Evolutionary conservation across 2,329 filamentous ascomycete genomes (phyloP), one percentile per base, ranked within the genome.

Genomic region (Neonectria faginata): DNA sequence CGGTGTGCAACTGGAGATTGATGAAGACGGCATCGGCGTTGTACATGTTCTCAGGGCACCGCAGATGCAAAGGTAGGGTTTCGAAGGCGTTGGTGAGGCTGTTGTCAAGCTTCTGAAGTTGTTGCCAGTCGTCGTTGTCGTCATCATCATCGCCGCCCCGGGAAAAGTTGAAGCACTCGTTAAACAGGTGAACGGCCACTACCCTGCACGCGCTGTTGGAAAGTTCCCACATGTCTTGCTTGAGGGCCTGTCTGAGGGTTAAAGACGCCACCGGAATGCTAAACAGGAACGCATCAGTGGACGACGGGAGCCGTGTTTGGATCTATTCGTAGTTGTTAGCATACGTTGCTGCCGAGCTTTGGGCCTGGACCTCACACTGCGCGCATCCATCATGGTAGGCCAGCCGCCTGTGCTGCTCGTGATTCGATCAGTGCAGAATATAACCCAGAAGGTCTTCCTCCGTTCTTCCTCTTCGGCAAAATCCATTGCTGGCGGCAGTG

Each of bases 381-480:
- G 66, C 62, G 56, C 87, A 66, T 96, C 91, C 51, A 97, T 88
- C 22, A 88, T 82, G 80, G 92, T 90, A 0, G 93, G 93, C 93
- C 93, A 97, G 1, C 93, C 93, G 6, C 92, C 95, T n/a, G 92
- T 93, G 45, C 94, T 91, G 71, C 91, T 93, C 3, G 91, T 89
- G 78, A 94, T 94, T 44, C 91, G 86, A 75, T 97, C 93, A 42
- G 91, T 84, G 68, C 89, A 91, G 70, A 94, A 97, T 1, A 88
- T 85, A 70, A 89, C 86, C 93, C 93, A 97, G 70, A 96, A 96
- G 0, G 91, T 89, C 66, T 94, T 85, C 62, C 93, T 85, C 54
- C 93, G 85, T 76, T 97, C 93, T 59, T 83, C 81, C 11, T 80
- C 66, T 50, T 97, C 93, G 0, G 86, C 88, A 90, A 92, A 96